A percentile compares a stretch with the other conserved stretches of the same genome.
Evolutionary conservation across 2,329 filamentous ascomycete species (phyloP).

Genomic region (Claviceps sp.): DNA sequence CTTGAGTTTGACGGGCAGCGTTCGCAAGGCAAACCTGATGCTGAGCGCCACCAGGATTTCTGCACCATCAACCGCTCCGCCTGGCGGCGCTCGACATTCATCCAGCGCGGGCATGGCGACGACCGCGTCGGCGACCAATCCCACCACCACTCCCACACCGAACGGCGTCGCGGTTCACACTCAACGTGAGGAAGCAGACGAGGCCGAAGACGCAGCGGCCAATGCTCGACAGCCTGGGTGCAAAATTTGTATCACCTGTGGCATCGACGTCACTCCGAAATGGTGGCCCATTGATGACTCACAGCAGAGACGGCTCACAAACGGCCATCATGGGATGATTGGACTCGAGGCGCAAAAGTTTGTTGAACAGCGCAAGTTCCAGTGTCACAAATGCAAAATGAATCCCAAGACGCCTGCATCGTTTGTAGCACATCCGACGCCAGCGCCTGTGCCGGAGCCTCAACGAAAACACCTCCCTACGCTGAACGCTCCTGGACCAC

Average conservation of each 20-base stretch:
- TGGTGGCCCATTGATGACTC: conserved; percentile 52
- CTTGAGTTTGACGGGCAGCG: conserved; percentile 75
- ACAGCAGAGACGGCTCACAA: conserved; percentile 38
- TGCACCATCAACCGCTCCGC: conserved; percentile 16
- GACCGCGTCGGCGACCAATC: conserved; percentile 5
- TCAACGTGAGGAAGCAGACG: conserved; percentile 11
- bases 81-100: conserved; percentile 33
- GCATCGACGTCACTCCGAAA: conserved; percentile 58
- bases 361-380: conserved; percentile 46
- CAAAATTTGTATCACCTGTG: conserved; percentile 50
- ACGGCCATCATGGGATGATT: conserved; percentile 35
- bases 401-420: conserved; percentile 30
- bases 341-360: conserved; percentile 46
- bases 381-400: conserved; percentile 65
- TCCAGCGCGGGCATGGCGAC: conserved; percentile 22
- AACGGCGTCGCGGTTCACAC: conserved; percentile 10
- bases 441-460: conserved; percentile 10
- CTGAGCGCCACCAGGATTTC: conserved; percentile 47
- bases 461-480: conserved; percentile 9
- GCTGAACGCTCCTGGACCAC: conserved; percentile 9
- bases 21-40: conserved; percentile 77
- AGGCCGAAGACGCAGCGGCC: conserved; percentile 13
- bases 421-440: conserved; percentile 11
- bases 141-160: conserved; percentile 1
- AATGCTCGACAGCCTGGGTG: conserved; percentile 27